Evolutionary conservation across 2,329 filamentous ascomycete genomes (phyloP).

Genomic region (Beauveria scarabaeidicola): DNA sequence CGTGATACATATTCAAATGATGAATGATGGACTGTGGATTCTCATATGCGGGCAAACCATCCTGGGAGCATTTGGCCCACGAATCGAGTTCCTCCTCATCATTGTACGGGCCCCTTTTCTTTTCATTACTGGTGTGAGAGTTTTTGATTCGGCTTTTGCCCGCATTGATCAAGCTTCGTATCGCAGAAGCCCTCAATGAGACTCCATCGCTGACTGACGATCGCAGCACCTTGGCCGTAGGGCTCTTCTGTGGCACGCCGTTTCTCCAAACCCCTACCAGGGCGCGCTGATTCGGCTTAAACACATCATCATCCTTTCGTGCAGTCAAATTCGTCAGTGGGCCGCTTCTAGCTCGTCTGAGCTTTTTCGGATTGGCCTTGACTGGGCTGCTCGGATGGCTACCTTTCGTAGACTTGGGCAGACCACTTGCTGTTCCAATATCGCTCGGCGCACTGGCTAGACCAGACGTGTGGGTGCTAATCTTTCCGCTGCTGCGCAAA

Average conservation of each 20-base stretch:
- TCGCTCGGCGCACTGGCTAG: background rate
- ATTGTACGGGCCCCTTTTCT: background rate
- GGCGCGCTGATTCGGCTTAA: background rate
- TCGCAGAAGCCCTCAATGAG: slow-evolving; percentile 6
- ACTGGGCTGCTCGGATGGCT: background rate
- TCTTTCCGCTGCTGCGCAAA: background rate
- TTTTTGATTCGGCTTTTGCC: slow-evolving; percentile 1
- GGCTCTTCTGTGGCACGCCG: slow-evolving; percentile 2
- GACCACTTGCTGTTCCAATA: slow-evolving; percentile 9
- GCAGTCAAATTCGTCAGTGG: background rate
- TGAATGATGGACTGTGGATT: background rate
- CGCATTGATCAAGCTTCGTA: slow-evolving; percentile 6
- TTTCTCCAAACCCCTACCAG: slow-evolving; percentile 6
- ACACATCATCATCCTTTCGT: slow-evolving; percentile 1
- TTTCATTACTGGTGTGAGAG: background rate
- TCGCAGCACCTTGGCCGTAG: slow-evolving; percentile 4
- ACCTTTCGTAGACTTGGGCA: background rate
- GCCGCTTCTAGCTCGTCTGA: background rate
- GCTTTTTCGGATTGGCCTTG: background rate
- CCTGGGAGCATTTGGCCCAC: slow-evolving; percentile 4
- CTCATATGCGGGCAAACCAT: background rate
- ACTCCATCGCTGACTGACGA: slow-evolving; percentile 7
- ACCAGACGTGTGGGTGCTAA: background rate
- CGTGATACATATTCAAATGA: background rate
- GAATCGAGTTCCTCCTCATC: background rate